Conservation (phyloP, 768 basidiomycete genomes). For the Boletus pseudo-olivaceus region DNA sequence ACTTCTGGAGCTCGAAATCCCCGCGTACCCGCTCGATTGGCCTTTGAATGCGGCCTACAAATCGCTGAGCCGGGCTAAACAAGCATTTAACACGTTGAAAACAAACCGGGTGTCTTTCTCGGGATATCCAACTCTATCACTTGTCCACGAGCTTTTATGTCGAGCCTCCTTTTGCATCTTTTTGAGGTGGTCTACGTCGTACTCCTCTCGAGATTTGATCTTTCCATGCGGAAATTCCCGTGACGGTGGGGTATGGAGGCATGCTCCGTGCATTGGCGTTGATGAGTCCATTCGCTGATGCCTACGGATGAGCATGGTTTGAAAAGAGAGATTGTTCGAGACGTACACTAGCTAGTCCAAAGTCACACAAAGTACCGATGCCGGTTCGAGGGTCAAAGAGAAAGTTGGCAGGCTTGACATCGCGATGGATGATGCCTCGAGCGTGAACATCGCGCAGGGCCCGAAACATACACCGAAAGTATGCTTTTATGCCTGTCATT, state of each 20-base stretch:
- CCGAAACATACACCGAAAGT: constrained; percentile 88
- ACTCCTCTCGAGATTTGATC: constrained; percentile 40
- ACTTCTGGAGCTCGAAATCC: constrained; percentile 98
- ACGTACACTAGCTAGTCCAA: constrained; percentile 90
- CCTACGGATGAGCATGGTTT: constrained; percentile 4
- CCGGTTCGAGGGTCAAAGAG: constrained; percentile 84
- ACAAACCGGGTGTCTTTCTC: constrained; percentile 69
- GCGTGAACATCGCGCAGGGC: constrained; percentile 86
- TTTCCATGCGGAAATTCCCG: constrained; percentile 67
- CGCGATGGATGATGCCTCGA: constrained; percentile 87
- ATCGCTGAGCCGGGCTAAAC: not conserved
- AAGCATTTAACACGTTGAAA: not conserved
- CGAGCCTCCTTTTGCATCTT: constrained; percentile 60
- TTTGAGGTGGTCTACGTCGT: constrained; percentile 49
- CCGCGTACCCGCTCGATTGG: constrained; percentile 94
- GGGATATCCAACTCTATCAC: constrained; percentile 76
- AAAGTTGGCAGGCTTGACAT: constrained; percentile 98
- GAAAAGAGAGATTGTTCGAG: not conserved
- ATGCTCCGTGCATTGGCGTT: constrained; percentile 48
- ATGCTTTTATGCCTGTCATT: constrained; percentile 73
- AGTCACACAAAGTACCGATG: constrained; percentile 87
- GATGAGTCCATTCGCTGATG: constrained; percentile 53
- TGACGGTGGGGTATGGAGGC: constrained; percentile 74
- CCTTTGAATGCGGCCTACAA: constrained; percentile 74
- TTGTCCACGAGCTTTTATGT: constrained; percentile 44